Percentiles rank a stretch among this genome's conserved stretches.
phyloP scores from a whole-genome alignment of 495 filamentous ascomycete genomes.

The Pyrenopolyporus hunteri region DNA sequence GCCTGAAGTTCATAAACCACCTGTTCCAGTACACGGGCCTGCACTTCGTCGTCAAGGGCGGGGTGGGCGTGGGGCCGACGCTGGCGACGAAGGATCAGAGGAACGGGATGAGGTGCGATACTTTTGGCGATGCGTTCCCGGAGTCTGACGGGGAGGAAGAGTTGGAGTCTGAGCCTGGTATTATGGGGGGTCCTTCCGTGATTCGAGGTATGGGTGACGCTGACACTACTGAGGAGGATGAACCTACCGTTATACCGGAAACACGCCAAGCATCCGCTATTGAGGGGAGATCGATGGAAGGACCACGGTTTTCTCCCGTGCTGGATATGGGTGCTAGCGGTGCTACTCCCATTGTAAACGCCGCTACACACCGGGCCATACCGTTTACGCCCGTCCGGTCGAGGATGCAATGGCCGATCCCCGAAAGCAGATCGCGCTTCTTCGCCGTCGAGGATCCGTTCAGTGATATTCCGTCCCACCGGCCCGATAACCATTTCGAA shows the following conservation, averaged over 20 bases:
- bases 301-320: background rate
- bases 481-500: conserved; percentile 22
- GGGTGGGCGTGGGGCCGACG: conserved; percentile 27
- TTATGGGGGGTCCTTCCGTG: background rate
- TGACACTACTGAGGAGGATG: too few species aligned
- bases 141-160: conserved; percentile 22
- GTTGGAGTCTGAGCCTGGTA: background rate
- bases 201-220: background rate
- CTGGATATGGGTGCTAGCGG: background rate
- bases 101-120: conserved; percentile 11
- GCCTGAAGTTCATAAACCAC: conserved; percentile 26
- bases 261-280: background rate
- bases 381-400: conserved; percentile 6
- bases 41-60: conserved; percentile 17
- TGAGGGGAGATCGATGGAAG: background rate
- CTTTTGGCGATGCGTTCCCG: conserved; percentile 20
- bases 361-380: background rate
- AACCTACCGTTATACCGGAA: too few species aligned
- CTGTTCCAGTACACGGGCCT: conserved; percentile 31
- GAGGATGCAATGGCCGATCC: conserved; percentile 18
- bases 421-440: background rate
- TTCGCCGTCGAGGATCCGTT: conserved; percentile 1
- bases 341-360: background rate
- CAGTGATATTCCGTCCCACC: conserved; percentile 12
- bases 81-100: conserved; percentile 21